A percentile compares a stretch with the other conserved stretches of the same genome.
Evolutionary conservation across 768 basidiomycete species (phyloP).

Genomic region (Psilocybe subaeruginosa): DNA sequence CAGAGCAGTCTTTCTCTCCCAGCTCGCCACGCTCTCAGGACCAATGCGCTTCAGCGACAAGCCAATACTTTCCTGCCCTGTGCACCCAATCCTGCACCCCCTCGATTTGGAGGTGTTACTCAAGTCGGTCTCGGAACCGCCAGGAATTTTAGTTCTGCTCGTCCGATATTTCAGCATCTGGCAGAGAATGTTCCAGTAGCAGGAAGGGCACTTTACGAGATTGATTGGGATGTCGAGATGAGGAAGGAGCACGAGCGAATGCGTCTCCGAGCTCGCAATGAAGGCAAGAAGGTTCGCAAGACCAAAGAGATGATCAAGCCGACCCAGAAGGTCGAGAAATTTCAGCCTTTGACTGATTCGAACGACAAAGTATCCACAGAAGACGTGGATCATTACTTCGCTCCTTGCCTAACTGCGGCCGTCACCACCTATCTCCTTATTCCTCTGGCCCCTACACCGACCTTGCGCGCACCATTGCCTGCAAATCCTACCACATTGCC

Average conservation of each 20-base stretch:
- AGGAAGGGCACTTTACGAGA: constrained; percentile 73
- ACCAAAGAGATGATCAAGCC: constrained; percentile 38
- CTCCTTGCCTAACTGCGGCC: constrained; percentile 31
- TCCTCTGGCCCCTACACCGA: constrained; percentile 78
- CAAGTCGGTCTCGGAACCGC: constrained; percentile 80
- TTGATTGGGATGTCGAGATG: constrained; percentile 65
- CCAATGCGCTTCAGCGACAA: constrained; percentile 41
- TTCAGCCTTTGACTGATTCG: background rate
- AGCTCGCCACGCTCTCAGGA: constrained; percentile 49
- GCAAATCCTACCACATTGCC: constrained; percentile 24
- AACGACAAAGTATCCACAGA: constrained; percentile 14
- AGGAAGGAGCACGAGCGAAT: constrained; percentile 41
- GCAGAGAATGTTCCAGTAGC: constrained; percentile 81
- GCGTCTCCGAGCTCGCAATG: constrained; percentile 17
- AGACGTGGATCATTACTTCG: constrained; percentile 68
- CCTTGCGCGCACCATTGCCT: constrained; percentile 62
- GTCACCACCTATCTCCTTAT: constrained; percentile 73
- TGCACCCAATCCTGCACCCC: constrained; percentile 45
- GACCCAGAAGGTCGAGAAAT: constrained; percentile 7
- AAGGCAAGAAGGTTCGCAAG: constrained; percentile 27
- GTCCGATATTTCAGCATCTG: constrained; percentile 80
- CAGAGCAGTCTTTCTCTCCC: constrained; percentile 60
- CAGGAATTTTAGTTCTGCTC: constrained; percentile 72
- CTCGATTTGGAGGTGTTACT: constrained; percentile 43
- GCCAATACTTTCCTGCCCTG: constrained; percentile 56